Conservation (phyloP, 768 basidiomycete species). For the Antrodiella citrinella region DNA sequence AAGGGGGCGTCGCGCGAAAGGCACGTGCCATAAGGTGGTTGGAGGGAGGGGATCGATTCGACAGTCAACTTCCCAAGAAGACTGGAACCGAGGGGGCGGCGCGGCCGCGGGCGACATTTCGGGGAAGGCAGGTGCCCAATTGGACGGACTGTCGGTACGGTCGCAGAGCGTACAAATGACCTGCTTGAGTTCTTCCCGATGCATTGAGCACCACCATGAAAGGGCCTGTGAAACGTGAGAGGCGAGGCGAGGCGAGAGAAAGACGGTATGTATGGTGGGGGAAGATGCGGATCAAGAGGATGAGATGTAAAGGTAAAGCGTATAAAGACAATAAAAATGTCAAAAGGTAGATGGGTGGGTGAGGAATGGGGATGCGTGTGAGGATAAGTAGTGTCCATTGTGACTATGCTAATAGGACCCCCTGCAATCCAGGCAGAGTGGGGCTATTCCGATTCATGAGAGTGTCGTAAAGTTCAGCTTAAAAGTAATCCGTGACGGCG, state of each 20-base stretch:
- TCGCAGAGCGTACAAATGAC: not conserved
- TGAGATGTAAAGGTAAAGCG: slow-evolving; percentile 8
- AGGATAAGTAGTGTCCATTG: slow-evolving; percentile 30
- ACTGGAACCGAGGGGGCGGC: not conserved
- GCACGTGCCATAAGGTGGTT: not conserved
- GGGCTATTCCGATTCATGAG: slow-evolving; percentile 19
- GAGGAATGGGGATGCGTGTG: slow-evolving; percentile 21
- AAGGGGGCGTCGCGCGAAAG: not conserved
- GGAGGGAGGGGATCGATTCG: not conserved
- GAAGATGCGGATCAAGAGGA: slow-evolving; percentile 4
- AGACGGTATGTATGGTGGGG: slow-evolving; percentile 10
- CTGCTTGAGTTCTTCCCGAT: not conserved
- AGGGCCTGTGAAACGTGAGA: not conserved
- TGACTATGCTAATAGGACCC: slow-evolving; percentile 33
- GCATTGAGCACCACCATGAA: not conserved
- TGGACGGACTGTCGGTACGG: not conserved
- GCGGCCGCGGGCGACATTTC: not conserved
- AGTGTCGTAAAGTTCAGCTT: slow-evolving; percentile 27
- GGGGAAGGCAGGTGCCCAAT: not conserved
- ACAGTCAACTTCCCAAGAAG: not conserved
- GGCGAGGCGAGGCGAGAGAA: not conserved
- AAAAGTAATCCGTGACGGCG: not conserved
- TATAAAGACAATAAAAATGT: slow-evolving; percentile 23
- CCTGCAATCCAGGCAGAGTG: slow-evolving; percentile 48
- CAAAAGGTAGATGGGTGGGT: slow-evolving; percentile 15